Conservation (phyloP, 2,329 filamentous ascomycete genomes). For the Ophiocordyceps polyrhachis-furcata region DNA sequence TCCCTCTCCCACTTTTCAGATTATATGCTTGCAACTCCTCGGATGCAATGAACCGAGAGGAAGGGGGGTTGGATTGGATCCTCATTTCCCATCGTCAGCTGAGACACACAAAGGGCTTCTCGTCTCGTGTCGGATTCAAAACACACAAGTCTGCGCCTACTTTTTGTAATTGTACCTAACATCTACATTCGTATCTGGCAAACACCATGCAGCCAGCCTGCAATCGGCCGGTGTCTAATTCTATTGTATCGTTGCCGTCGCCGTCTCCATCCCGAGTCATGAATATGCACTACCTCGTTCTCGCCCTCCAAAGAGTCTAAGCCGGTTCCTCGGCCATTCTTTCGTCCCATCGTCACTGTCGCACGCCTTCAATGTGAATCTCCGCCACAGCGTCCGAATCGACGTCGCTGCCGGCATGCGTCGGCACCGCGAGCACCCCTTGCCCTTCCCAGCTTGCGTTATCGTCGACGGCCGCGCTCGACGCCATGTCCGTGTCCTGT, state of each 20-base stretch:
- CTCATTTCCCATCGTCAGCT: neutral
- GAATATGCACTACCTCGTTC: neutral
- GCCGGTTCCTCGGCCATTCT: neutral
- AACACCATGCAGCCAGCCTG: constrained; percentile 2
- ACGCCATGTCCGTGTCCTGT: constrained; percentile 13
- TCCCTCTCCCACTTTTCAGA: neutral
- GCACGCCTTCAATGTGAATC: constrained; percentile 26
- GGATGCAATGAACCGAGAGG: neutral
- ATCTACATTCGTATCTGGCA: constrained; percentile 1
- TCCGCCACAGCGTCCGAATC: constrained; percentile 28
- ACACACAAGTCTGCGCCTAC: neutral
- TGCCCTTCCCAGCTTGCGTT: constrained; percentile 14
- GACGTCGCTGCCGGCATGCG: constrained; percentile 15
- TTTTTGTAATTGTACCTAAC: neutral
- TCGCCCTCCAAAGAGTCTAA: neutral
- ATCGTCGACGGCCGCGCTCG: constrained; percentile 3
- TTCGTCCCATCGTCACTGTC: constrained; percentile 4
- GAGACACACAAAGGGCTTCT: neutral
- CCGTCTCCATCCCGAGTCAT: neutral
- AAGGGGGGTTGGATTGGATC: neutral
- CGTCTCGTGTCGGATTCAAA: neutral
- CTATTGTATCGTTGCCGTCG: neutral
- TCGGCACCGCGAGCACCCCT: constrained; percentile 20
- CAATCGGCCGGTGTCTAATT: neutral
- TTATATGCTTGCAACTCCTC: neutral